Conservation (phyloP, 768 basidiomycete species). For the Strobilomyces confusus region DNA sequence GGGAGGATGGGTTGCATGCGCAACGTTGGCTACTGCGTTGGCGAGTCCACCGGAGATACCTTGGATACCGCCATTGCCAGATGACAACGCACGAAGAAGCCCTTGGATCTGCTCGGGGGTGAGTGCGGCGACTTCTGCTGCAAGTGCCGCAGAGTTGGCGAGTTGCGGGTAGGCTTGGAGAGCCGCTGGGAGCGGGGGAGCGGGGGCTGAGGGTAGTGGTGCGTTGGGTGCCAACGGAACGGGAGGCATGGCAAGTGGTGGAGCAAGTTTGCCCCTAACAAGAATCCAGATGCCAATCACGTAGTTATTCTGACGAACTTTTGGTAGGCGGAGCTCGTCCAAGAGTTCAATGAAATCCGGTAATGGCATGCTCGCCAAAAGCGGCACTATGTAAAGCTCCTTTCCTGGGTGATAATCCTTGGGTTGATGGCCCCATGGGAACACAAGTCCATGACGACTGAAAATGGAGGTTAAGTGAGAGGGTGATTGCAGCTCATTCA, state of each 20-base stretch:
- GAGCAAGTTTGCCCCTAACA: slow-evolving; percentile 71
- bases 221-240: slow-evolving; percentile 6
- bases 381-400: slow-evolving; percentile 83
- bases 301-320: slow-evolving; percentile 55
- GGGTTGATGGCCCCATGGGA: slow-evolving; percentile 78
- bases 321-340: slow-evolving; percentile 70
- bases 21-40: slow-evolving; percentile 22
- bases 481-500: slow-evolving; percentile 5
- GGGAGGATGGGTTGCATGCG: slow-evolving; percentile 11
- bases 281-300: slow-evolving; percentile 85
- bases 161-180: slow-evolving; percentile 33
- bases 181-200: slow-evolving; percentile 20
- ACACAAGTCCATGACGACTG: slow-evolving; percentile 83
- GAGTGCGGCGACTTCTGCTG: slow-evolving; percentile 67
- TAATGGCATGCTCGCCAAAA: slow-evolving; percentile 58
- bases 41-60: slow-evolving; percentile 30
- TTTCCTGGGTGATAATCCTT: slow-evolving; percentile 75
- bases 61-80: slow-evolving; percentile 34
- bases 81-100: slow-evolving; percentile 56
- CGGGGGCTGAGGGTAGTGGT: slow-evolving; percentile 13
- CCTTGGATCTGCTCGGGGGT: slow-evolving; percentile 74
- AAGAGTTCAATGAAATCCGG: slow-evolving; percentile 86
- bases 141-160: slow-evolving; percentile 51
- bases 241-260: slow-evolving; percentile 32
- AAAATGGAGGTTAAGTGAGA: slow-evolving; percentile 13